Evolutionary conservation across 495 filamentous ascomycete genomes (phyloP).

Genomic region (Clavariopsis aquatica): DNA sequence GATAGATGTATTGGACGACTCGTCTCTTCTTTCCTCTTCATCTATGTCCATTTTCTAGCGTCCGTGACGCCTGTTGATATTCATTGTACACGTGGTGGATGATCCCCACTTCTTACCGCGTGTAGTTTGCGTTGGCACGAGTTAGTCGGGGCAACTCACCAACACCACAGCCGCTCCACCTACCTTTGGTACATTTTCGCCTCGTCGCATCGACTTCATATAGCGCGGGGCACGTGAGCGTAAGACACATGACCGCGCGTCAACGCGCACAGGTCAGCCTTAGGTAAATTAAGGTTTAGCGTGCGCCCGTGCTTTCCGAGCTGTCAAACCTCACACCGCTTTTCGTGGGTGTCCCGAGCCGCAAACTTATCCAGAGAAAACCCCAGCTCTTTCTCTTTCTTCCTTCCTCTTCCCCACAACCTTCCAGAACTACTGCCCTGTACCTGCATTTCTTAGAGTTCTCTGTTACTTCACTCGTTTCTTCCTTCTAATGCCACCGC

Average conservation of each 20-base stretch:
- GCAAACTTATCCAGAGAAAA: conserved; percentile 1
- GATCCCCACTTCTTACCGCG: too few species aligned
- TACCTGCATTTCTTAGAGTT: conserved; percentile 2
- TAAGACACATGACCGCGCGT: conserved; percentile 24
- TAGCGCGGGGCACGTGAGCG: conserved; percentile 4
- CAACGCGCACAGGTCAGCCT: conserved; percentile 26
- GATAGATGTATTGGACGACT: too few species aligned
- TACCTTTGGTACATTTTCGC: not conserved
- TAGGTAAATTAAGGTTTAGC: conserved; percentile 10
- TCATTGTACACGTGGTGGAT: too few species aligned
- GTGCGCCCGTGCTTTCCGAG: conserved; percentile 22
- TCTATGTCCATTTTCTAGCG: too few species aligned
- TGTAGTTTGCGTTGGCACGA: not conserved
- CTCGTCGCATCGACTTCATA: not conserved
- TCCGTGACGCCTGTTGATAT: too few species aligned
- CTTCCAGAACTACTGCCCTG: not conserved
- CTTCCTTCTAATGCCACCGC: conserved; percentile 18
- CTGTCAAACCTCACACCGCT: conserved; percentile 36
- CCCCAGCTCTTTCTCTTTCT: not conserved
- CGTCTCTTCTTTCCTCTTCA: too few species aligned
- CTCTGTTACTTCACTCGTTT: not conserved
- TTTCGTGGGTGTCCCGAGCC: conserved; percentile 11
- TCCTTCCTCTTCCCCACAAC: not conserved
- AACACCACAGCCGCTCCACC: too few species aligned
- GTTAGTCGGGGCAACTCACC: too few species aligned